Conservation (phyloP, 176 grass and related monocot species). For the Oryza glaberrima region DNA sequence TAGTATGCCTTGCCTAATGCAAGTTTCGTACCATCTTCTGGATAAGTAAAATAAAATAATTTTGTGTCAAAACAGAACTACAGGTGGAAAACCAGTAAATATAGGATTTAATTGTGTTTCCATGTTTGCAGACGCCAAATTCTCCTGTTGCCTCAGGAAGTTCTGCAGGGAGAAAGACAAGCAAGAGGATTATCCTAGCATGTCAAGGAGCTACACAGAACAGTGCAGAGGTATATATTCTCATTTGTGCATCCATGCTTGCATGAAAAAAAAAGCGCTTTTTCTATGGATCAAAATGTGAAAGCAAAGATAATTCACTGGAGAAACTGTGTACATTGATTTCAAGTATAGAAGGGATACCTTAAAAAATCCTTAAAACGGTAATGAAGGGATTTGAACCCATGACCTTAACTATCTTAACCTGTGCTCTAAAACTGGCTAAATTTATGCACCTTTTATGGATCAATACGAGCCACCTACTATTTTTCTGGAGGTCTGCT, state of each 20-base stretch:
- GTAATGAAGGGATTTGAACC: neutral
- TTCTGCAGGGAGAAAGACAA: slow-evolving; percentile 74
- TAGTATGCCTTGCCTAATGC: neutral
- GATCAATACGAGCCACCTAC: neutral
- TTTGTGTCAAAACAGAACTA: neutral
- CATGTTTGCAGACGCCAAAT: slow-evolving; percentile 74
- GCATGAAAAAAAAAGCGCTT: neutral
- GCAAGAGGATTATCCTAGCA: slow-evolving; percentile 75
- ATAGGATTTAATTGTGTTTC: slow-evolving; percentile 12
- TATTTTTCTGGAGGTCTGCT: neutral
- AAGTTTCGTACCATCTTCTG: slow-evolving; percentile 19
- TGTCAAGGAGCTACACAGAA: slow-evolving; percentile 79
- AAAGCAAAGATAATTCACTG: neutral
- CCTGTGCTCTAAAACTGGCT: neutral
- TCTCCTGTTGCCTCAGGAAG: slow-evolving; percentile 62
- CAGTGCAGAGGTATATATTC: slow-evolving; percentile 59
- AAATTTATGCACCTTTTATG: neutral
- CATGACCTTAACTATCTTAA: neutral
- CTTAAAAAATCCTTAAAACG: neutral
- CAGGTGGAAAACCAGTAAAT: slow-evolving; percentile 15
- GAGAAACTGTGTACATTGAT: neutral
- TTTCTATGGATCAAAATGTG: neutral
- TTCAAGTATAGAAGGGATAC: neutral
- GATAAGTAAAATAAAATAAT: neutral
- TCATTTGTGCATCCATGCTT: neutral